Percentiles rank a stretch among this genome's conserved stretches.
These are phyloP conservation scores for Phytophthora sp. DNA, from an alignment of 352 stramenopile species.

Conservation along the genomic window DNA sequence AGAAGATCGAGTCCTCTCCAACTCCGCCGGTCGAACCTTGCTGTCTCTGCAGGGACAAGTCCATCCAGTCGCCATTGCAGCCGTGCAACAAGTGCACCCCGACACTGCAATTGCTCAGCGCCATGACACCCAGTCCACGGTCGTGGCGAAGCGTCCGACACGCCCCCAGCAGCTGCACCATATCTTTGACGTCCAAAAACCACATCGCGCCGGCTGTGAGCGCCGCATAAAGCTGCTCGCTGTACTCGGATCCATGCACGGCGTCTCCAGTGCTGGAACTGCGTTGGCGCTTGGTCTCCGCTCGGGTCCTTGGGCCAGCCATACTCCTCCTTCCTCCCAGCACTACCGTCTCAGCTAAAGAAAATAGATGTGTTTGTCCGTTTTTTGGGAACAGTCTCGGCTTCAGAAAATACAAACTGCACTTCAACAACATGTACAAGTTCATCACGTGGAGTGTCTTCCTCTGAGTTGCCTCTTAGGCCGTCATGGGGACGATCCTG, in stretches of 20 bases:
- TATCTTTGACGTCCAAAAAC: slow-evolving; percentile 35
- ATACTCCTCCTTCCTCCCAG: neutral
- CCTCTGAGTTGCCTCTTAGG: slow-evolving; percentile 4
- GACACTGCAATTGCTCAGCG: slow-evolving; percentile 30
- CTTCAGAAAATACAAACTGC: slow-evolving; percentile 1
- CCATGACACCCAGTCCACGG: slow-evolving; percentile 21
- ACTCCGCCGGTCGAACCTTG: slow-evolving; percentile 4
- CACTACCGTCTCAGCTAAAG: neutral
- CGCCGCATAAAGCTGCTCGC: slow-evolving; percentile 28
- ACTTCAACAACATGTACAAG: slow-evolving; percentile 15
- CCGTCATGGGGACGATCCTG: slow-evolving; percentile 19
- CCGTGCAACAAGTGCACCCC: slow-evolving; percentile 38
- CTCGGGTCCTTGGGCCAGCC: slow-evolving; percentile 15
- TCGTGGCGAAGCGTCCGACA: slow-evolving; percentile 39
- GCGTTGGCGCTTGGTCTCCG: slow-evolving; percentile 30
- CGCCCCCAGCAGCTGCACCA: slow-evolving; percentile 30
- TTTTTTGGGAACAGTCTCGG: neutral
- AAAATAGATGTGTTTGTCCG: slow-evolving; percentile 3
- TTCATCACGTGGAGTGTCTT: slow-evolving; percentile 6
- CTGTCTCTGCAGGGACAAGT: slow-evolving; percentile 27
- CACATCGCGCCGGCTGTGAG: slow-evolving; percentile 28
- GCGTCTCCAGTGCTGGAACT: slow-evolving; percentile 1
- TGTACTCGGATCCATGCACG: slow-evolving; percentile 3
- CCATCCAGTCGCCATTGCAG: slow-evolving; percentile 40
- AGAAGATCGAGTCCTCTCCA: slow-evolving; percentile 15